phyloP scores from a whole-genome alignment of 257 asterid species.

The Osmanthus fragrans region DNA sequence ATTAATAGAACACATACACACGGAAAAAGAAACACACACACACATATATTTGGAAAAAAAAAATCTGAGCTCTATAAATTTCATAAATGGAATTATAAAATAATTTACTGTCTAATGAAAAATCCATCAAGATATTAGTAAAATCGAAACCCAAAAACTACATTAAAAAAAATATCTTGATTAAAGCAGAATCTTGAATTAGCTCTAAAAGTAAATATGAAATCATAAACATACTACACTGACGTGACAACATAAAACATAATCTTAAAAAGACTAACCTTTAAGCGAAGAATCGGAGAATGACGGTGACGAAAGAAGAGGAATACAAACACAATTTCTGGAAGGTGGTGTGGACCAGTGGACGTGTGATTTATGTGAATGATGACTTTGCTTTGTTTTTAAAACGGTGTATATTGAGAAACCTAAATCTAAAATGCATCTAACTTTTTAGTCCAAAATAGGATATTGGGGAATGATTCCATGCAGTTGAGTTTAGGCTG shows the following conservation, averaged over 20 bases:
- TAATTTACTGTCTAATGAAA: neutral
- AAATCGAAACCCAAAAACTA: conserved; percentile 5
- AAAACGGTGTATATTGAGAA: neutral
- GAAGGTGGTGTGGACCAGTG: neutral
- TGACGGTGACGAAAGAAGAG: conserved; percentile 8
- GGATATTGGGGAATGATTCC: too few species aligned
- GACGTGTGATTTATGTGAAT: conserved; percentile 7
- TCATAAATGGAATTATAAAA: neutral
- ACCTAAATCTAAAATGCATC: neutral
- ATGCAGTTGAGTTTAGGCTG: too few species aligned
- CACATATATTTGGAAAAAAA: too few species aligned
- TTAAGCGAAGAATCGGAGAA: conserved; percentile 1
- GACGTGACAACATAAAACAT: neutral
- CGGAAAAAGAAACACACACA: too few species aligned
- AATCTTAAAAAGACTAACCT: conserved; percentile 21
- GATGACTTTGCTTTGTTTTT: conserved; percentile 31
- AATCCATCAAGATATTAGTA: conserved; percentile 18
- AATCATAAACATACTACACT: neutral
- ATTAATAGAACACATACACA: neutral
- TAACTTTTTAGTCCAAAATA: too few species aligned
- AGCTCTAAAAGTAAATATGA: neutral
- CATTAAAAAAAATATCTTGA: neutral
- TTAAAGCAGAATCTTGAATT: conserved; percentile 9
- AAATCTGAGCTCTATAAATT: neutral
- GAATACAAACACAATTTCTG: conserved; percentile 10